phyloP scores from a whole-genome alignment of 2,329 filamentous ascomycete species.

The Sarocladiaceae sp. region DNA sequence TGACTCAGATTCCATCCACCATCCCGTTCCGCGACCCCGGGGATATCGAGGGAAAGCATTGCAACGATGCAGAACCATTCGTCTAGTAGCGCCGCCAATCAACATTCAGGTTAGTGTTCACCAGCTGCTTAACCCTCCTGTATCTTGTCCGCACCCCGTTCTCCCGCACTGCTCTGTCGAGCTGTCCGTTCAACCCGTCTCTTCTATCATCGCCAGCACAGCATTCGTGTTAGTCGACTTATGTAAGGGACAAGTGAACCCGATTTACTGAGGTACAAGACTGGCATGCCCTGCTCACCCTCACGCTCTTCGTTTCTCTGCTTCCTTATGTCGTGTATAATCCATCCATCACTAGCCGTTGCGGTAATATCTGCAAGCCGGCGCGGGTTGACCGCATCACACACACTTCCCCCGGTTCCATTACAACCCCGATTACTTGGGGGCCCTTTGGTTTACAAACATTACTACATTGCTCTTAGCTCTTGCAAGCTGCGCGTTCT shows the following conservation, averaged over 20 bases:
- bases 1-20: slow-evolving; percentile 7
- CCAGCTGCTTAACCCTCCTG: not conserved
- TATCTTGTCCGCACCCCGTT: not conserved
- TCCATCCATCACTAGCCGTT: too few relatives aligned
- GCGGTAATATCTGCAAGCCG: not conserved
- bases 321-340: too few relatives aligned
- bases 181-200: not conserved
- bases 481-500: slow-evolving; percentile 1
- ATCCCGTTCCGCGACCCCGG: slow-evolving; percentile 4
- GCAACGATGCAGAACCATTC: slow-evolving; percentile 8
- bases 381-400: not conserved
- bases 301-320: not conserved
- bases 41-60: not conserved
- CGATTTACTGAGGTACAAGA: not conserved
- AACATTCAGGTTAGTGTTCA: slow-evolving; percentile 7
- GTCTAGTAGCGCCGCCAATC: slow-evolving; percentile 8
- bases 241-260: not conserved
- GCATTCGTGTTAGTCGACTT: not conserved
- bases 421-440: slow-evolving; percentile 7
- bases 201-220: not conserved
- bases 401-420: not conserved
- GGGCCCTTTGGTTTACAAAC: slow-evolving; percentile 2
- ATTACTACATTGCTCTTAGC: not conserved
- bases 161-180: not conserved
- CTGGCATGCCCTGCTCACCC: not conserved